Evolutionary conservation across 768 basidiomycete genomes (phyloP).

Genomic region (Naganishia onofrii): DNA sequence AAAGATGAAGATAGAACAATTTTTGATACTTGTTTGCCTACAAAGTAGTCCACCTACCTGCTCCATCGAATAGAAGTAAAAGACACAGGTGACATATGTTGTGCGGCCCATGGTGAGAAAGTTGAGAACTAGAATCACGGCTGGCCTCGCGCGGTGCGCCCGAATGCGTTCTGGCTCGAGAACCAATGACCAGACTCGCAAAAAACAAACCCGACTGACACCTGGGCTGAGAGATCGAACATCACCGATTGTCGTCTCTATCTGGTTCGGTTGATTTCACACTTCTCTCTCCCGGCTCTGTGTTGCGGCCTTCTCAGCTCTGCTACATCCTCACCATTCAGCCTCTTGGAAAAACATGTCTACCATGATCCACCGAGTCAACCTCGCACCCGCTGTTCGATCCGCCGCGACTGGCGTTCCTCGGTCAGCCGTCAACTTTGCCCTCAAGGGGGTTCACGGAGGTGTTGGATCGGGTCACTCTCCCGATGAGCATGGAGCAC

Average conservation of each 20-base stretch:
- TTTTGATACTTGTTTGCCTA: no score
- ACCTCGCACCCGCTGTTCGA: conserved; percentile 75
- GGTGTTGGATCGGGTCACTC: conserved; percentile 58
- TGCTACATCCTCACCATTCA: conserved; percentile 11
- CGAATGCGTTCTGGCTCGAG: neutral
- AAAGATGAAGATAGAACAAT: no score
- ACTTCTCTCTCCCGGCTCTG: neutral
- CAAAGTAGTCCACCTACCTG: no score
- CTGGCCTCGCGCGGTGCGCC: conserved; percentile 7
- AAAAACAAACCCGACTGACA: conserved; percentile 23
- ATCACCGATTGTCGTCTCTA: conserved; percentile 13
- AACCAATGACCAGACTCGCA: conserved; percentile 20
- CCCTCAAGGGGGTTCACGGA: conserved; percentile 63
- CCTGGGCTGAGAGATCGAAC: neutral
- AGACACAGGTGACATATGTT: no score
- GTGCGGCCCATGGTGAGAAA: no score
- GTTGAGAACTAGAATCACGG: neutral
- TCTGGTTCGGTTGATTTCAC: conserved; percentile 6
- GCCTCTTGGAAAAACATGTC: neutral
- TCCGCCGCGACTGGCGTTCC: conserved; percentile 78
- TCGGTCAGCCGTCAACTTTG: conserved; percentile 70
- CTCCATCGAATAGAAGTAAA: no score
- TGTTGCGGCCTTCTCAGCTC: conserved; percentile 2
- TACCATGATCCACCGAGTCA: conserved; percentile 53
- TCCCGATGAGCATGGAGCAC: conserved; percentile 63